These are phyloP conservation scores for Spergularia marina DNA, from an alignment of 148 eudicot species.

Conservation along the genomic window DNA sequence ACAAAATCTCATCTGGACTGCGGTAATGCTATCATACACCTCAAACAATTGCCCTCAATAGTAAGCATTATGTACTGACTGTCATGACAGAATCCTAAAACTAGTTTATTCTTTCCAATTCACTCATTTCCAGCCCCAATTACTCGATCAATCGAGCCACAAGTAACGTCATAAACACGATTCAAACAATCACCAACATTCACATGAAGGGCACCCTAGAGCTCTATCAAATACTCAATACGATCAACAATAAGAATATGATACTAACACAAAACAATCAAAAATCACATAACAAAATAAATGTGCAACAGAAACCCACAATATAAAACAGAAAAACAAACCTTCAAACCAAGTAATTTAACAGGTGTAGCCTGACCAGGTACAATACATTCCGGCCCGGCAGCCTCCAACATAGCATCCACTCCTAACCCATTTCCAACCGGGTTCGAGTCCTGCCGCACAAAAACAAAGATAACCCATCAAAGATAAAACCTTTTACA, in stretches of 20 bases:
- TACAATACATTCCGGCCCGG: slow-evolving; percentile 96
- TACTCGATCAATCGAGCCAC: background rate
- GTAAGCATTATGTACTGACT: background rate
- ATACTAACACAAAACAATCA: no score
- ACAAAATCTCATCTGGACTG: no score
- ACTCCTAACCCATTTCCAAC: slow-evolving; percentile 74
- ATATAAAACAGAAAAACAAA: slow-evolving; percentile 19
- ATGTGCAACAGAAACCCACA: background rate
- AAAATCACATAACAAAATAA: no score
- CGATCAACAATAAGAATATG: no score
- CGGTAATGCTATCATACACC: no score
- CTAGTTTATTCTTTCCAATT: background rate
- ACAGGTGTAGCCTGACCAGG: slow-evolving; percentile 83
- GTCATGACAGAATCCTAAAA: background rate
- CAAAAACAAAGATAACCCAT: slow-evolving; percentile 10
- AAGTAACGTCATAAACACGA: background rate
- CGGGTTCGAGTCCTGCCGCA: slow-evolving; percentile 67
- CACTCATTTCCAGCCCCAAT: background rate
- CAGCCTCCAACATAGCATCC: slow-evolving; percentile 83
- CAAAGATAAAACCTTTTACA: background rate
- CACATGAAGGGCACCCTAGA: background rate
- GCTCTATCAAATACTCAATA: no score
- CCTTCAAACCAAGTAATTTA: slow-evolving; percentile 91
- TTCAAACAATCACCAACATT: background rate
- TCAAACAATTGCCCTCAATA: no score